A percentile compares a stretch with the other conserved stretches of the same genome.
Evolutionary conservation across 257 asterid genomes (phyloP).

Genomic region (Solanum microdontum): DNA sequence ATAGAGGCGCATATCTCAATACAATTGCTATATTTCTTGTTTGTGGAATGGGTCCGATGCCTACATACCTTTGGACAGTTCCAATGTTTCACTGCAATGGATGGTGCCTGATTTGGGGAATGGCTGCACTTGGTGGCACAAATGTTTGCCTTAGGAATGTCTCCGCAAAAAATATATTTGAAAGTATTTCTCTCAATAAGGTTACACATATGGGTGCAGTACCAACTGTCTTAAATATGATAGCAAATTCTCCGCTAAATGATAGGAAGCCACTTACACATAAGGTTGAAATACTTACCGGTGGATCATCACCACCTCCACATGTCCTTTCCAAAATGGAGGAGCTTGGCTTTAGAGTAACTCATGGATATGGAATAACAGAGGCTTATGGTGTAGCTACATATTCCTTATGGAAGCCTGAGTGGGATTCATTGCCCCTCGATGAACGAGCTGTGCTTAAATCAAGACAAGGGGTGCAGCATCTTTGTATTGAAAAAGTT

Average conservation of each 20-base stretch:
- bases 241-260: constrained; percentile 1
- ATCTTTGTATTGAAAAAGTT: neutral
- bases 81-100: constrained; percentile 34
- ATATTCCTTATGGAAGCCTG: constrained; percentile 20
- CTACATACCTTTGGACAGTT: constrained; percentile 12
- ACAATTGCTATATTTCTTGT: neutral
- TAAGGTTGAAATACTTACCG: constrained; percentile 17
- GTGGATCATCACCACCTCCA: constrained; percentile 29
- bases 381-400: constrained; percentile 19
- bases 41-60: constrained; percentile 1
- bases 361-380: constrained; percentile 3
- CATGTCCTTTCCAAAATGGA: constrained; percentile 17
- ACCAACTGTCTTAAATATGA: constrained; percentile 24
- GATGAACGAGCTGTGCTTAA: constrained; percentile 7
- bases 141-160: constrained; percentile 22
- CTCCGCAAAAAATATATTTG: constrained; percentile 6
- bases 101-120: constrained; percentile 22
- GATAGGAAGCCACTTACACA: constrained; percentile 13
- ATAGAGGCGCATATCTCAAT: neutral
- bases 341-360: constrained; percentile 17
- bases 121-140: constrained; percentile 25
- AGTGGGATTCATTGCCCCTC: constrained; percentile 20
- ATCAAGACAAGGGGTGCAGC: constrained; percentile 16
- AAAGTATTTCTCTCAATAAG: neutral
- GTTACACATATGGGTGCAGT: constrained; percentile 27